phyloP scores from a whole-genome alignment of 2,329 filamentous ascomycete genomes.

The Calonectria montana region DNA sequence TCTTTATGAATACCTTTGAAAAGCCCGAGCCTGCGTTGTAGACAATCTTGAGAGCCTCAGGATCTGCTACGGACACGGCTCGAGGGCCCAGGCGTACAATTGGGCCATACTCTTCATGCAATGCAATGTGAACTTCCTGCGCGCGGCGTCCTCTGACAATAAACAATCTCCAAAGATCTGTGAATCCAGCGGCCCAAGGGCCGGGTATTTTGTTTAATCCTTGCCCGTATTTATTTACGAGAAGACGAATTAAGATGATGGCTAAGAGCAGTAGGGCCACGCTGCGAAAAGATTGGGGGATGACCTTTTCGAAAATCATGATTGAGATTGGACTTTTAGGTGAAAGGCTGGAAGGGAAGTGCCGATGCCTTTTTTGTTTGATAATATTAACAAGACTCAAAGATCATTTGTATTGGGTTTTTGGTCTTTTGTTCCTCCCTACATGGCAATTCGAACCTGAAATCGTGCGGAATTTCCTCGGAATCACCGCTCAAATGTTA shows the following conservation, averaged over 20 bases:
- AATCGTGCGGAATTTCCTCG: neutral
- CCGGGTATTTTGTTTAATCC: neutral
- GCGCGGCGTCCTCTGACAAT: neutral
- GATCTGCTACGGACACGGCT: neutral
- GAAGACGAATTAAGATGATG: neutral
- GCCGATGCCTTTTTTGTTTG: too few relatives aligned
- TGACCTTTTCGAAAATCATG: neutral
- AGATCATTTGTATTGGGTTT: neutral
- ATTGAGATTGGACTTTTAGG: too few relatives aligned
- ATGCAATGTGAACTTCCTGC: neutral
- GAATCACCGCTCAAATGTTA: neutral
- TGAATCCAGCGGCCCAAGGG: neutral
- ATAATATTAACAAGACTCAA: too few relatives aligned
- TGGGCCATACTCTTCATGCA: neutral
- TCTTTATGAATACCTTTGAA: neutral
- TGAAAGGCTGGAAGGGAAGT: too few relatives aligned
- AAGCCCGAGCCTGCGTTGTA: neutral
- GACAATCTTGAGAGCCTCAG: neutral
- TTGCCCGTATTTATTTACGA: neutral
- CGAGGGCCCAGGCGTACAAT: neutral
- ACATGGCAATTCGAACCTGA: too few relatives aligned
- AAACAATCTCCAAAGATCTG: neutral
- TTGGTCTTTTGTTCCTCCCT: too few relatives aligned
- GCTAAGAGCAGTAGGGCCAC: neutral
- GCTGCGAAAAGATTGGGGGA: neutral